phyloP scores from a whole-genome alignment of 2,329 filamentous ascomycete species.

The Ophiobolus disseminans region DNA sequence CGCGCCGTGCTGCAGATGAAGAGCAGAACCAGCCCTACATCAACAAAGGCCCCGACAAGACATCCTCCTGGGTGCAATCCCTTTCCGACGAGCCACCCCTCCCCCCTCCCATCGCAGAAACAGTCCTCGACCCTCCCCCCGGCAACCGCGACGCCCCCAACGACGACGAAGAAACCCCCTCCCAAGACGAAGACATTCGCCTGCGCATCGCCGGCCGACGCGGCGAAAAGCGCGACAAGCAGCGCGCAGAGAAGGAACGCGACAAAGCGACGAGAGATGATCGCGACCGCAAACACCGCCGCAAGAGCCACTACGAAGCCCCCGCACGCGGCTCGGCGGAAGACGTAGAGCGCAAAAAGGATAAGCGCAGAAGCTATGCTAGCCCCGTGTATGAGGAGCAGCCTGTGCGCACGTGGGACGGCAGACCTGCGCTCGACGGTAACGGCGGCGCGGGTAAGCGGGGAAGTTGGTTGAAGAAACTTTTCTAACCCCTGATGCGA shows the following conservation, averaged over 20 bases:
- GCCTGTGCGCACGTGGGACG: conserved; percentile 50
- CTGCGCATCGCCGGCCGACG: conserved; percentile 43
- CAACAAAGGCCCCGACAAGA: conserved; percentile 55
- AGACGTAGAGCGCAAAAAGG: conserved; percentile 31
- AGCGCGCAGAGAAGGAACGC: conserved; percentile 34
- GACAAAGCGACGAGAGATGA: conserved; percentile 19
- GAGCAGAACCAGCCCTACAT: conserved; percentile 44
- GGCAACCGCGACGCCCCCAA: conserved; percentile 28
- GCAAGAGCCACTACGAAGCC: conserved; percentile 35
- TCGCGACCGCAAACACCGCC: conserved; percentile 37
- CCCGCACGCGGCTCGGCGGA: conserved; percentile 24
- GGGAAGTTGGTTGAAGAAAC: conserved; percentile 58
- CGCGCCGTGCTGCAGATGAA: conserved; percentile 37
- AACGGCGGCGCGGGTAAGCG: conserved; percentile 44
- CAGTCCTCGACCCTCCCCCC: conserved; percentile 53
- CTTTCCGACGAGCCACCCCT: conserved; percentile 56
- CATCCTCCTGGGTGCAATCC: conserved; percentile 57
- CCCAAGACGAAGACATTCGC: conserved; percentile 49
- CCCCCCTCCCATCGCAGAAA: conserved; percentile 54
- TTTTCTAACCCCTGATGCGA: conserved; percentile 29
- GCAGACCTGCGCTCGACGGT: conserved; percentile 43
- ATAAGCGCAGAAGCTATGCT: conserved; percentile 41
- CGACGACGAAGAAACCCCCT: conserved; percentile 46
- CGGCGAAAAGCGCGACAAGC: conserved; percentile 39
- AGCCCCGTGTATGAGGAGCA: conserved; percentile 39